phyloP scores from a whole-genome alignment of 2,329 filamentous ascomycete genomes.

The Exophiala lecanii-corni region DNA sequence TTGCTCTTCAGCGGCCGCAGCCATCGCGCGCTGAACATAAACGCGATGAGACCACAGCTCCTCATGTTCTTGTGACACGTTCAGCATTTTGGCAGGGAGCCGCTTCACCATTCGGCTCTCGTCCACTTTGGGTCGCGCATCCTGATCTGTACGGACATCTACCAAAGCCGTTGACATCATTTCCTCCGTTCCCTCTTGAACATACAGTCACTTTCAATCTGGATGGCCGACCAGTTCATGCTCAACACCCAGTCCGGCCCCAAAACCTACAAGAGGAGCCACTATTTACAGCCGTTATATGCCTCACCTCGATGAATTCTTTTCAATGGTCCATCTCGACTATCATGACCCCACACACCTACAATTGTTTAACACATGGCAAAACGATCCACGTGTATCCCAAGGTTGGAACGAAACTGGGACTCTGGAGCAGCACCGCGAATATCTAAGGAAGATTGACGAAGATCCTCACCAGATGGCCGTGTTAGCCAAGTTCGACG shows the following conservation, averaged over 20 bases:
- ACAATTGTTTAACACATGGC: slow-evolving; percentile 70
- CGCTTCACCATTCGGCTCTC: slow-evolving; percentile 61
- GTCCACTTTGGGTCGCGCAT: slow-evolving; percentile 57
- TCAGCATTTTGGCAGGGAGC: slow-evolving; percentile 66
- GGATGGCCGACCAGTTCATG: slow-evolving; percentile 46
- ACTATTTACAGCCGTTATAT: slow-evolving; percentile 75
- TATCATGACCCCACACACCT: slow-evolving; percentile 61
- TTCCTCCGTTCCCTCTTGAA: slow-evolving; percentile 5
- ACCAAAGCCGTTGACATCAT: slow-evolving; percentile 27
- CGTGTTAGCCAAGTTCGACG: slow-evolving; percentile 67
- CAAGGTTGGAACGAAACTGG: slow-evolving; percentile 77
- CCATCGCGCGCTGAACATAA: slow-evolving; percentile 29
- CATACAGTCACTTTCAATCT: slow-evolving; percentile 40
- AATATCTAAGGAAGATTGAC: slow-evolving; percentile 65
- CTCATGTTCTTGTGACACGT: slow-evolving; percentile 44
- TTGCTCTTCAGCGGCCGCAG: slow-evolving; percentile 39
- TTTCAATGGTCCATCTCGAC: slow-evolving; percentile 72
- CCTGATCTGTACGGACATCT: slow-evolving; percentile 27
- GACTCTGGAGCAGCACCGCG: slow-evolving; percentile 67
- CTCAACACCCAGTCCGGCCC: slow-evolving; percentile 65
- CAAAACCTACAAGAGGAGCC: slow-evolving; percentile 66
- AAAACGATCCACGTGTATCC: slow-evolving; percentile 77
- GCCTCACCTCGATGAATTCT: slow-evolving; percentile 68
- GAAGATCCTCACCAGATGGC: slow-evolving; percentile 68
- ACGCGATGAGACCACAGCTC: slow-evolving; percentile 26